Conservation (phyloP, 2,329 filamentous ascomycete genomes). For the Trichoderma harzianum region DNA sequence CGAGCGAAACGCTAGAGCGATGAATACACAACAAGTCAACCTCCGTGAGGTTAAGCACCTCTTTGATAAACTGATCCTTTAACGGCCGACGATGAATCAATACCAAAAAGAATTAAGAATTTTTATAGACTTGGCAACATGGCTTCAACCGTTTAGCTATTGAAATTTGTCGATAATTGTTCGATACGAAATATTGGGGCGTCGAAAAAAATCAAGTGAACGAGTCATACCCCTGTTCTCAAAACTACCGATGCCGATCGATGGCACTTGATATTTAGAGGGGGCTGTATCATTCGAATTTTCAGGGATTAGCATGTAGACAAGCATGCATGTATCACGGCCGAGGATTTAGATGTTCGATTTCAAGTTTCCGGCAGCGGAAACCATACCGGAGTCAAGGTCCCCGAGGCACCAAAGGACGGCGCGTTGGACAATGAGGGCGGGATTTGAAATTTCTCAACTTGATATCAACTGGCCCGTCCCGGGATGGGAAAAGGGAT, state of each 20-base stretch:
- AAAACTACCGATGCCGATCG: not conserved
- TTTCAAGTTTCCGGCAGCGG: not conserved
- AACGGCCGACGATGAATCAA: not conserved
- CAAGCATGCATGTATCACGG: not conserved
- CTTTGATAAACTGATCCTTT: constrained; percentile 56
- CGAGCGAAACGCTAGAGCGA: constrained; percentile 63
- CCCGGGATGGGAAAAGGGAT: not conserved
- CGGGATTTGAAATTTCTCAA: not conserved
- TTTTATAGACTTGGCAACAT: not conserved
- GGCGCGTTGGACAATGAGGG: not conserved
- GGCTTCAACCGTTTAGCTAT: not conserved
- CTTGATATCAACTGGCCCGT: not conserved
- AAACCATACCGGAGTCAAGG: not conserved
- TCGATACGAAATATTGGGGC: not conserved
- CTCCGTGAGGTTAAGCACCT: constrained; percentile 72
- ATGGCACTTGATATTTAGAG: not conserved
- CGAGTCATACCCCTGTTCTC: not conserved
- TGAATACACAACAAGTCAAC: constrained; percentile 59
- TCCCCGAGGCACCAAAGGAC: not conserved
- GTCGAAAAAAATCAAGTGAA: not conserved
- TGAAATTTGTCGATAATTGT: not conserved
- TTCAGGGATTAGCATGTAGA: not conserved
- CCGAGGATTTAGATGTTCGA: not conserved
- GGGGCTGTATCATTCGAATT: not conserved
- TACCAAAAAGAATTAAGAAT: not conserved